Evolutionary conservation across 2,329 filamentous ascomycete genomes (phyloP), one percentile per base, ranked within the genome.

Genomic region (Helotiales sp.): DNA sequence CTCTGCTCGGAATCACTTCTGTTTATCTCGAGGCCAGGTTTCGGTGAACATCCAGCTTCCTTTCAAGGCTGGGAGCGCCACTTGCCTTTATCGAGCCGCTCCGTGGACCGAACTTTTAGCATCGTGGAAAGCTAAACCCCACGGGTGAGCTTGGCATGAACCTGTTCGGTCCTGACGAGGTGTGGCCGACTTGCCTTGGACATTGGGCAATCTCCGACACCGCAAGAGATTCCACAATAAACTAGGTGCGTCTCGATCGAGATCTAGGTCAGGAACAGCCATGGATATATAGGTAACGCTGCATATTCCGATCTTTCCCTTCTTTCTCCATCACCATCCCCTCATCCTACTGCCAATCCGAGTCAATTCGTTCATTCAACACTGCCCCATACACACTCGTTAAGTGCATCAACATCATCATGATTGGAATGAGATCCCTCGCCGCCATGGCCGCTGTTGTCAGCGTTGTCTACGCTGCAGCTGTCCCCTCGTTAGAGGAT

Each of bases 351-450:
- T 47, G 61, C 37, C 49, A 57, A 24, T 32, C 45, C 11, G 20
- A 34, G 28, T 26, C 20, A 49, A 34, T 24, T 60, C 55, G n/a
- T 17, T n/a, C 37, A 4, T 47, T 34, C 15, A 26, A n/a, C 28
- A 28, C 30, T 37, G 15, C 34, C 32, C 24, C 24, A 47, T 7
- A 32, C 45, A 61, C 45, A 65, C 54, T 65, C 57, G 40, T 52
- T 64, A 45, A 62, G 50, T 32, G 13, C 13, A 55, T 20, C 49
- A 26, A 22, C 34, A 32, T 66, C 52, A 68, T 59, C 13, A 72
- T 72, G 70, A 52, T 69, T 61, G 59, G 61, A 62, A 64, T 63
- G 26, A 52, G 28, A 24, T 66, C 45, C n/a, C 13, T 66, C 13
- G 34, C 64, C 11, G 40, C 66, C 20, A 60, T 63, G 6, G 54